These are phyloP conservation scores for Schrenkiella parvula DNA, from an alignment of 345 rosid genomes.

Conservation along the genomic window DNA sequence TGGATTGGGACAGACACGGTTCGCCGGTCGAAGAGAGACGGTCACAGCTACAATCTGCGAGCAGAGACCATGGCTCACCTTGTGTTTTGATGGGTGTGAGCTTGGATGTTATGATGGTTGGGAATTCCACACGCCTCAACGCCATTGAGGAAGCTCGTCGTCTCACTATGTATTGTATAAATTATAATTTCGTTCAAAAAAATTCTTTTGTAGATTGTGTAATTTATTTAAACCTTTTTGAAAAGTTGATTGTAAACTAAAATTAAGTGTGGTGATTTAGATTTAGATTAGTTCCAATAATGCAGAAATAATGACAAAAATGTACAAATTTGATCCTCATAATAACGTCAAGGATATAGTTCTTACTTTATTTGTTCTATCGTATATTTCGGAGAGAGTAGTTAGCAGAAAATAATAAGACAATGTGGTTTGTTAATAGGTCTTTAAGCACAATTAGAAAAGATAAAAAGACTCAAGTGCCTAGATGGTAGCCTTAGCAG, in stretches of 20 bases:
- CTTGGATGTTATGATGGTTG: slow-evolving; percentile 69
- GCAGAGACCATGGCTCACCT: slow-evolving; percentile 56
- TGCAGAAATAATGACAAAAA: neutral
- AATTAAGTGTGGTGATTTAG: neutral
- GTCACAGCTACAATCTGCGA: slow-evolving; percentile 20
- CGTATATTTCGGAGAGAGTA: neutral
- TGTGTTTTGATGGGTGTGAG: slow-evolving; percentile 65
- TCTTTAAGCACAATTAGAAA: neutral
- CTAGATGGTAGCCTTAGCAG: slow-evolving; percentile 3
- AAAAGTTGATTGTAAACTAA: neutral
- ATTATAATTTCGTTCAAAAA: neutral
- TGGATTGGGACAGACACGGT: slow-evolving; percentile 42
- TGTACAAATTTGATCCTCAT: no score
- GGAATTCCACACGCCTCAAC: slow-evolving; percentile 45
- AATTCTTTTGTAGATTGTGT: neutral
- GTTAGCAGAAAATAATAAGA: neutral
- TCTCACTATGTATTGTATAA: neutral
- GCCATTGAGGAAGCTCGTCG: slow-evolving; percentile 6
- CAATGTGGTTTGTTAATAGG: neutral
- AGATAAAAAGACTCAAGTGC: neutral
- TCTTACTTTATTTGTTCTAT: neutral
- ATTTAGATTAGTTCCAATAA: neutral
- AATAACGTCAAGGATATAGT: neutral
- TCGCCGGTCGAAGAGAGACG: slow-evolving; percentile 31
- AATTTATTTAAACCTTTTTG: neutral